Evolutionary conservation across 2,329 filamentous ascomycete genomes (phyloP), one percentile per base, ranked within the genome.

Genomic region (Hyphodiscus sp.): DNA sequence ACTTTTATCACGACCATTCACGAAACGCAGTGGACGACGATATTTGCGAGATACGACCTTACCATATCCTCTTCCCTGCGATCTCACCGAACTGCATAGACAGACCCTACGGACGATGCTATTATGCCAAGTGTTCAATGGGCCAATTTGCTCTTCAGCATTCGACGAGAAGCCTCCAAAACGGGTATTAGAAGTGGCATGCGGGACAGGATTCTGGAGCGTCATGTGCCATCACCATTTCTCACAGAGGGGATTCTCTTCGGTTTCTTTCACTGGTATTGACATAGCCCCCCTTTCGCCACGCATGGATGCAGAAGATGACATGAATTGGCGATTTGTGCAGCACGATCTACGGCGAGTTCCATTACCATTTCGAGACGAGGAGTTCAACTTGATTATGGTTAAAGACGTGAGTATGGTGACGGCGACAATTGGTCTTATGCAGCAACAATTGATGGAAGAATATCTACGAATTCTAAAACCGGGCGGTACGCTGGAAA

Each of bases 151-250:
- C 70, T 87, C 86, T 9, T 85, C 86, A 1, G 75, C 76, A 29
- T 78, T 89, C 51, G 73, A 77, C 44, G 77, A 81, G 58, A 81
- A 82, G 46, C 84, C 88, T 19, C 91, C 91, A 0, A 79, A 78
- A 63, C 85, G 83, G 59, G 86, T 97, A 26, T 77, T 97, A 20
- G 92, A 97, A 66, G 72, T 96, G 33, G 91, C 85, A 29, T 97
- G 92, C 69, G 91, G 91, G 18, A 87, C 87, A 19, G 92, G 83
- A 20, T 88, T 95, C 67, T 96, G 91, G 91, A 91, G 88, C 62
- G 86, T 88, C 71, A 84, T 90, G 75, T 95, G 89, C 68, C 87
- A 95, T 69, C 82, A 89, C 38, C 87, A 89, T 70, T 89, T 91
- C 66, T 77, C 80, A 53, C 78, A 81, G 47, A 76, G 80, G 52